Percentiles rank a stretch among this genome's conserved stretches.
phyloP scores from a whole-genome alignment of 2,329 filamentous ascomycete species.

The Stromatinia cepivora region DNA sequence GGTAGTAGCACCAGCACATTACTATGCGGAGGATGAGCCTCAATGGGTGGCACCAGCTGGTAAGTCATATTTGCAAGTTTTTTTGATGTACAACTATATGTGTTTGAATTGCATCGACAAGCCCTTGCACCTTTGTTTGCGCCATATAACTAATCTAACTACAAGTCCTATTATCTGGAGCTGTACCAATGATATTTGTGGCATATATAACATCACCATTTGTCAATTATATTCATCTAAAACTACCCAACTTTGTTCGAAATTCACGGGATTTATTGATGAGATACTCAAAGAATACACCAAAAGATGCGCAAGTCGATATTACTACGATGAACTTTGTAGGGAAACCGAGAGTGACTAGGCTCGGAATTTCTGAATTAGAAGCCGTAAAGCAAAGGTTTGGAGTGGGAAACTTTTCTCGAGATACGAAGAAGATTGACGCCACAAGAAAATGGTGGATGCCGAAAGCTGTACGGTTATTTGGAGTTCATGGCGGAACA shows the following conservation, averaged over 20 bases:
- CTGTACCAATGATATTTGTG: constrained; percentile 65
- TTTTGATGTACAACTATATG: not conserved
- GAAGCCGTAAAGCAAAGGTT: constrained; percentile 34
- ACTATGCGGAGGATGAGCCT: constrained; percentile 33
- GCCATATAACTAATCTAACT: constrained; percentile 19
- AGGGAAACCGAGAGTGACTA: constrained; percentile 42
- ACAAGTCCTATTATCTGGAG: constrained; percentile 58
- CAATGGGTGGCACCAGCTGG: constrained; percentile 35
- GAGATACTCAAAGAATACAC: constrained; percentile 51
- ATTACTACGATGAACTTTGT: constrained; percentile 45
- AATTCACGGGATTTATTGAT: constrained; percentile 56
- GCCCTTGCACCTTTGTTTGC: too few species aligned
- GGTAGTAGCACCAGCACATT: constrained; percentile 54
- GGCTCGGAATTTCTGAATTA: constrained; percentile 36
- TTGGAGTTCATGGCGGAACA: constrained; percentile 37
- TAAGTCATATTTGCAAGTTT: constrained; percentile 24
- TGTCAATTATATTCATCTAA: constrained; percentile 70
- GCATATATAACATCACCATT: constrained; percentile 67
- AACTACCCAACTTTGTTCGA: constrained; percentile 65
- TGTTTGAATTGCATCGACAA: not conserved
- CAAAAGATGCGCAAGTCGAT: constrained; percentile 44
- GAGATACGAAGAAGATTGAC: constrained; percentile 35
- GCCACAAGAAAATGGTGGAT: constrained; percentile 37
- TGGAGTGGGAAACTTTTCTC: constrained; percentile 39
- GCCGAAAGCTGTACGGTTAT: constrained; percentile 33